Percentiles rank a stretch among this genome's conserved stretches.
Evolutionary conservation across 2,329 filamentous ascomycete species (phyloP).

Genomic region (Pseudogymnoascus sp.): DNA sequence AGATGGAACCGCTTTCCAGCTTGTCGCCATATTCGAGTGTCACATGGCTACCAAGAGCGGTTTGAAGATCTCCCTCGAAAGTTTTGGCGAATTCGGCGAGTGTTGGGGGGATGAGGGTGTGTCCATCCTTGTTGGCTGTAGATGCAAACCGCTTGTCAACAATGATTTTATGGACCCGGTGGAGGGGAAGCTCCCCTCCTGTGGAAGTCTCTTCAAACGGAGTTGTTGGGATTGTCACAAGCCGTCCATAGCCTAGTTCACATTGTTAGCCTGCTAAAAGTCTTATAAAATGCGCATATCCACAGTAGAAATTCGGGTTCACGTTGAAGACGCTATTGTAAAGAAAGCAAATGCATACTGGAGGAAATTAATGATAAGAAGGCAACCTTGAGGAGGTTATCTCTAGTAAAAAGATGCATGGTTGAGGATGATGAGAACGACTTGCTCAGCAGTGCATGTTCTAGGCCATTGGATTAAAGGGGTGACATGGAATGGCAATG

Average conservation of each 20-base stretch:
- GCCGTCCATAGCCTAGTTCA: neutral
- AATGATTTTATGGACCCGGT: constrained; percentile 25
- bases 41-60: constrained; percentile 26
- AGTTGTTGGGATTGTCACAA: neutral
- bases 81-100: constrained; percentile 38
- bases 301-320: neutral
- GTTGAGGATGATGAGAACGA: constrained; percentile 15
- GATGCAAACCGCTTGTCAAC: constrained; percentile 37
- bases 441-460: neutral
- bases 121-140: constrained; percentile 35
- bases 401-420: constrained; percentile 10
- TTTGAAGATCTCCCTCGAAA: constrained; percentile 34
- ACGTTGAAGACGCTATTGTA: neutral
- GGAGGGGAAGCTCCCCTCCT: neutral
- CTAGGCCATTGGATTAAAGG: neutral
- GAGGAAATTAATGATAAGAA: neutral
- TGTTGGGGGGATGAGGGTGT: constrained; percentile 44
- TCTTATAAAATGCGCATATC: neutral
- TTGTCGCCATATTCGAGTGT: constrained; percentile 20
- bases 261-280: neutral
- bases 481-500: neutral
- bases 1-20: constrained; percentile 28
- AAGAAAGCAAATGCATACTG: neutral
- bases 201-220: neutral
- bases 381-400: neutral